phyloP scores from a whole-genome alignment of 1,284 basidiomycete genomes.

The Tremellales sp. region DNA sequence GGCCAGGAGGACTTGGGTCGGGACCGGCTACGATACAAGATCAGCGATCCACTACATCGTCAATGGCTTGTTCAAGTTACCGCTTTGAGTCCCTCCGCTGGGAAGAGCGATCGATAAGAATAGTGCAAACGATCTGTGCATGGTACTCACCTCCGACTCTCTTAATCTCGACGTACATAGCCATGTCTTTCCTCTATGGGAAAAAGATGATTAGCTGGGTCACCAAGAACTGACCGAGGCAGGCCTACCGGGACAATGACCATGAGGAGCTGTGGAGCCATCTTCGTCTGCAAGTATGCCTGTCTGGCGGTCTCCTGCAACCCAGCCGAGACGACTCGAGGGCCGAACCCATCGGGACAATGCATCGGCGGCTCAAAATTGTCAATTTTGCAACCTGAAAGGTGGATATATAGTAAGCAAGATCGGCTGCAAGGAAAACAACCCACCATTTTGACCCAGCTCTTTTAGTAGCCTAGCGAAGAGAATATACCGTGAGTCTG shows the following conservation, averaged over 20 bases:
- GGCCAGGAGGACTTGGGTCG: constrained; percentile 47
- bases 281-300: constrained; percentile 31
- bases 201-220: not conserved
- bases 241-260: constrained; percentile 39
- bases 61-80: constrained; percentile 5
- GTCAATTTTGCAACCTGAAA: constrained; percentile 23
- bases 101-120: constrained; percentile 2
- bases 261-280: constrained; percentile 44
- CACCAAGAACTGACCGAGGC: not conserved
- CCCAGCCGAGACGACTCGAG: constrained; percentile 15
- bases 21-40: constrained; percentile 27
- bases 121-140: not conserved
- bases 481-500: too few relatives aligned
- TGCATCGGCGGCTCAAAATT: constrained; percentile 24
- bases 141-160: constrained; percentile 26
- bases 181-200: constrained; percentile 34
- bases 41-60: not conserved
- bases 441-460: constrained; percentile 21
- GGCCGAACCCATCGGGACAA: constrained; percentile 9
- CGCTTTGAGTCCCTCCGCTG: not conserved
- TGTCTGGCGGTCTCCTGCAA: constrained; percentile 23
- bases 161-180: constrained; percentile 50
- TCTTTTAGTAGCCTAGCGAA: constrained; percentile 17
- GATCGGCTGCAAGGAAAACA: not conserved
- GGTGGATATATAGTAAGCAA: too few relatives aligned